Conservation (phyloP, 2,329 filamentous ascomycete genomes). For the Elsinoe ampelina region DNA sequence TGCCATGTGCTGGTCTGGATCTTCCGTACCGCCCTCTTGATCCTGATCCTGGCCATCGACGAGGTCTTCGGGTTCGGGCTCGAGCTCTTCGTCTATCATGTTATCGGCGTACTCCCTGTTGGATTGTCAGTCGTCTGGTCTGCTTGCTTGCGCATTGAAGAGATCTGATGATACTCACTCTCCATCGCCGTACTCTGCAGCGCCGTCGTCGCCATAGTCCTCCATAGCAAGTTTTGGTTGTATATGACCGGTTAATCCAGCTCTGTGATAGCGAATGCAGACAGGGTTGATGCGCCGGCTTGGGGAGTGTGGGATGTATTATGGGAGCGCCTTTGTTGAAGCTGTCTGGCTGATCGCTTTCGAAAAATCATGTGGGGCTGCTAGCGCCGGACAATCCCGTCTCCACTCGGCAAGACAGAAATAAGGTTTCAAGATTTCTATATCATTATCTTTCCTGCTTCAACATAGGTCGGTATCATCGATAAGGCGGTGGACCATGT, state of each 20-base stretch:
- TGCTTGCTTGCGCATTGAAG: background rate
- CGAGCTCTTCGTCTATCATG: slow-evolving; percentile 27
- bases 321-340: background rate
- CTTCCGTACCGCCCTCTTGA: slow-evolving; percentile 20
- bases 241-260: too few relatives aligned
- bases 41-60: slow-evolving; percentile 44
- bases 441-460: background rate
- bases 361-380: slow-evolving; percentile 11
- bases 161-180: slow-evolving; percentile 14
- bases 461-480: background rate
- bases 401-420: background rate
- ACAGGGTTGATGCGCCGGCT: too few relatives aligned
- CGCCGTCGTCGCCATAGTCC: slow-evolving; percentile 25
- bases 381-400: slow-evolving; percentile 5
- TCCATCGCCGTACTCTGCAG: slow-evolving; percentile 18
- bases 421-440: slow-evolving; percentile 7
- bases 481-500: background rate
- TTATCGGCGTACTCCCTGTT: slow-evolving; percentile 29
- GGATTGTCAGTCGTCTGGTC: background rate
- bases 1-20: slow-evolving; percentile 26
- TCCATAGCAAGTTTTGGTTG: slow-evolving; percentile 17
- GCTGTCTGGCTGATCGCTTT: background rate
- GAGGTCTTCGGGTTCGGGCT: slow-evolving; percentile 45
- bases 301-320: too few relatives aligned
- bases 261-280: too few relatives aligned